Conservation (phyloP, 1,284 basidiomycete species). For the Xerocomus amazonicus region DNA sequence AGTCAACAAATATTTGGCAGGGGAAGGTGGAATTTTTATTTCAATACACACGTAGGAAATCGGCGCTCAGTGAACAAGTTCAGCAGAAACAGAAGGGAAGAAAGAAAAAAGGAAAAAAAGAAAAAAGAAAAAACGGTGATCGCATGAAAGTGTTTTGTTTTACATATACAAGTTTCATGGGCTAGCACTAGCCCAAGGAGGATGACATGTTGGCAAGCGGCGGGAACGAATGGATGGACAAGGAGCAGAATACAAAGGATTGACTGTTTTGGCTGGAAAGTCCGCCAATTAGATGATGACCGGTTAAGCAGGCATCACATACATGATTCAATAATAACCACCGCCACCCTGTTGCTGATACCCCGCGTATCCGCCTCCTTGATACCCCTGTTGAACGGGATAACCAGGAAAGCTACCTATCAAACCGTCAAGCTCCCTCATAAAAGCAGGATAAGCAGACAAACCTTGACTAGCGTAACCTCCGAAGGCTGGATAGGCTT, state of each 20-base stretch:
- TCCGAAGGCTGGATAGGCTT: not conserved
- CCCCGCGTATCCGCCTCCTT: constrained; percentile 21
- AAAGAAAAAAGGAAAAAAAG: not conserved
- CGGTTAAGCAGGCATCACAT: not conserved
- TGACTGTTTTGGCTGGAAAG: not conserved
- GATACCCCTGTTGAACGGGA: constrained; percentile 23
- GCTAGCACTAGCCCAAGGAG: constrained; percentile 2
- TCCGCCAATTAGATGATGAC: constrained; percentile 4
- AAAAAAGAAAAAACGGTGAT: constrained; percentile 1
- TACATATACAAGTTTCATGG: constrained; percentile 19
- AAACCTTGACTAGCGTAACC: constrained; percentile 18
- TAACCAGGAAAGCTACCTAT: constrained; percentile 19
- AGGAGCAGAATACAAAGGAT: not conserved
- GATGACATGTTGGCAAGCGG: constrained; percentile 1
- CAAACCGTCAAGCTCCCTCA: not conserved
- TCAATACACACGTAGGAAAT: not conserved
- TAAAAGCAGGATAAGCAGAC: not conserved
- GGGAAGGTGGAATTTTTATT: not conserved
- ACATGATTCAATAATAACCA: constrained; percentile 25
- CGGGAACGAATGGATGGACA: not conserved
- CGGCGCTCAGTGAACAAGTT: no score
- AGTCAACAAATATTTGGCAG: not conserved
- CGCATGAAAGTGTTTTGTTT: constrained; percentile 7
- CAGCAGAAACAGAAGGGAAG: no score
- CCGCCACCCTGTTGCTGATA: constrained; percentile 19